Conservation (phyloP, 305 asterid genomes). For the Salvia sclarea region DNA sequence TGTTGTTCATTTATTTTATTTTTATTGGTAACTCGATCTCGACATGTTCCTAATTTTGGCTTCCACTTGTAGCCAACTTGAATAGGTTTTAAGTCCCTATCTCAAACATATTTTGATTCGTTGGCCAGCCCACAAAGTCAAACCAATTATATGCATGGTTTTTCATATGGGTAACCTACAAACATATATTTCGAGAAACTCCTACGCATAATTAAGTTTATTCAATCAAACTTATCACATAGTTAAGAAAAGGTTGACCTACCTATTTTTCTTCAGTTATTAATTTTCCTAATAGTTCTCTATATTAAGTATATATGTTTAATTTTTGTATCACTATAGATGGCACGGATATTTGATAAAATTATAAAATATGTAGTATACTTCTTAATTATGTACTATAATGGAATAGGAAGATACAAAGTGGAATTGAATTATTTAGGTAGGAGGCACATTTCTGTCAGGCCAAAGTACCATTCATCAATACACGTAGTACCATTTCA, state of each 20-base stretch:
- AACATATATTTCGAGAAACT: neutral
- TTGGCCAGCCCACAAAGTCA: neutral
- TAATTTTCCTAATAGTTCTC: neutral
- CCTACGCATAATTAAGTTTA: neutral
- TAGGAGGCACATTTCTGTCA: too few relatives aligned
- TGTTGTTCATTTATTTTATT: neutral
- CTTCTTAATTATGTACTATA: neutral
- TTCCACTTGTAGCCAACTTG: neutral
- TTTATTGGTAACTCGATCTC: neutral
- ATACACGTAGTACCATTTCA: too few relatives aligned
- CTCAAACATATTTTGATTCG: neutral
- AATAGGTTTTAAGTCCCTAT: neutral
- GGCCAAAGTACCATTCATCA: too few relatives aligned
- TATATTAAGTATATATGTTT: neutral
- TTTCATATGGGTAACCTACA: neutral
- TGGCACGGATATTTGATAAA: neutral
- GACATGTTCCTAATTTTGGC: slow-evolving; percentile 13
- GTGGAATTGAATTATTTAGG: neutral
- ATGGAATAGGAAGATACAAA: neutral
- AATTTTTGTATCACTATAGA: neutral
- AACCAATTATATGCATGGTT: neutral
- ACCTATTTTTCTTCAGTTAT: neutral
- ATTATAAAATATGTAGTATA: neutral
- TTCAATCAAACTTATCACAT: neutral
- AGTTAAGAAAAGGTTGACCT: neutral